phyloP scores from a whole-genome alignment of 768 basidiomycete genomes.

The Suillus sp. region DNA sequence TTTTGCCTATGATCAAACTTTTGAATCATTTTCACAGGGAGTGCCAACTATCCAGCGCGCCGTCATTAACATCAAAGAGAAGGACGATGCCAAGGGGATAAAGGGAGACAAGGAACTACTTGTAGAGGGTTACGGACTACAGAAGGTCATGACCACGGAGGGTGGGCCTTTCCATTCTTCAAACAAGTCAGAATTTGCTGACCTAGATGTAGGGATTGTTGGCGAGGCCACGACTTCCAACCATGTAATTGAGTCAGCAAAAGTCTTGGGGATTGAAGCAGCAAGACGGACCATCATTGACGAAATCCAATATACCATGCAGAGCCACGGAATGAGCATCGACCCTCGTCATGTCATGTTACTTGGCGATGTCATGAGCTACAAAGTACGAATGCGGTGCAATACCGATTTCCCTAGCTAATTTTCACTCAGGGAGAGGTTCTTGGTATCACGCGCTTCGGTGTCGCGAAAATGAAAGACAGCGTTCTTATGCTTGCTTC shows the following conservation, averaged over 20 bases:
- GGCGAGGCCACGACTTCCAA: slow-evolving; percentile 93
- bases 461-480: slow-evolving; percentile 99
- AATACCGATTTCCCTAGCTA: background rate
- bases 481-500: slow-evolving; percentile 98
- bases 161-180: slow-evolving; percentile 47
- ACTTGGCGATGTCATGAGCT: slow-evolving; percentile 97
- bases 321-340: slow-evolving; percentile 95
- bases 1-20: background rate
- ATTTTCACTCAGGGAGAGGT: slow-evolving; percentile 81
- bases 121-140: slow-evolving; percentile 95
- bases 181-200: slow-evolving; percentile 1
- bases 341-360: slow-evolving; percentile 99
- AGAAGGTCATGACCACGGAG: slow-evolving; percentile 96
- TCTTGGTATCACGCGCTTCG: slow-evolving; percentile 96
- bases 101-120: slow-evolving; percentile 90
- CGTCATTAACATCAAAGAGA: slow-evolving; percentile 94
- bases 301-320: slow-evolving; percentile 97
- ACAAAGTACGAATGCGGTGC: slow-evolving; percentile 63
- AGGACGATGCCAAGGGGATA: slow-evolving; percentile 74
- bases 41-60: slow-evolving; percentile 87
- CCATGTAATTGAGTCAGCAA: slow-evolving; percentile 93
- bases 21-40: slow-evolving; percentile 52
- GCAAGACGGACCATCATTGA: slow-evolving; percentile 93
- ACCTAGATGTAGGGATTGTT: slow-evolving; percentile 66
- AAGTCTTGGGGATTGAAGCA: slow-evolving; percentile 98